Conservation (phyloP, 495 filamentous ascomycete species). For the Neurospora intermedia region DNA sequence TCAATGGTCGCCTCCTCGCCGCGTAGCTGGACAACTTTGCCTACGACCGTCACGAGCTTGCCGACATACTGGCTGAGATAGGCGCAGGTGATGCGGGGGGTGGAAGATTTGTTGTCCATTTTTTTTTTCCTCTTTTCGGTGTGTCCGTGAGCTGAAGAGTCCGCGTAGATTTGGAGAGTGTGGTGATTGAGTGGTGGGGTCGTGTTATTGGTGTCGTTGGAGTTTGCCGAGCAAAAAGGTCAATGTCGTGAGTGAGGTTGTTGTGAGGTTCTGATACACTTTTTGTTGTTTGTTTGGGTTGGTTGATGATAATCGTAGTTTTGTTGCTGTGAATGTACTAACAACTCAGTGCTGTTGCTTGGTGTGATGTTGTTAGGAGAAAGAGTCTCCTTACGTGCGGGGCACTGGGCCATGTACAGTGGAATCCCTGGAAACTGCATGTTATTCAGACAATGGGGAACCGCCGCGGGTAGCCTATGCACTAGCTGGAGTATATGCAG, state of each 20-base stretch:
- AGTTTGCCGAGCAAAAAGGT: background rate
- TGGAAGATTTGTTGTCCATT: conserved; percentile 39
- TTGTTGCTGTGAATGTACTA: background rate
- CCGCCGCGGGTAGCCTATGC: no score
- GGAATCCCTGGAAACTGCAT: no score
- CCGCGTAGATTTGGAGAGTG: background rate
- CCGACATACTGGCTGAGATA: conserved; percentile 59
- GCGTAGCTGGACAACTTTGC: conserved; percentile 68
- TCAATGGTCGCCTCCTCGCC: conserved; percentile 75
- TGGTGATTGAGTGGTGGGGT: background rate
- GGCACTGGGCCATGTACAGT: background rate
- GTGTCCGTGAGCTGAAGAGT: background rate
- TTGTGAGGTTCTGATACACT: background rate
- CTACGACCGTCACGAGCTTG: conserved; percentile 72
- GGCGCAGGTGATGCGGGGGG: conserved; percentile 57
- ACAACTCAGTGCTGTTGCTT: background rate
- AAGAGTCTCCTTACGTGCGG: background rate
- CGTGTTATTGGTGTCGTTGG: background rate
- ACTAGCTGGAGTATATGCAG: no score
- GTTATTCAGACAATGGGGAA: no score
- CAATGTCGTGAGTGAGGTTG: background rate
- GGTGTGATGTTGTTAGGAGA: background rate
- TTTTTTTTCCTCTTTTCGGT: conserved; percentile 18
- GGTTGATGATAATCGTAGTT: background rate
- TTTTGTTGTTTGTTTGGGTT: background rate